Evolutionary conservation across 129 eudicot species (phyloP), one percentile per base, ranked within the genome.

Genomic region (Saposhnikovia divaricata): DNA sequence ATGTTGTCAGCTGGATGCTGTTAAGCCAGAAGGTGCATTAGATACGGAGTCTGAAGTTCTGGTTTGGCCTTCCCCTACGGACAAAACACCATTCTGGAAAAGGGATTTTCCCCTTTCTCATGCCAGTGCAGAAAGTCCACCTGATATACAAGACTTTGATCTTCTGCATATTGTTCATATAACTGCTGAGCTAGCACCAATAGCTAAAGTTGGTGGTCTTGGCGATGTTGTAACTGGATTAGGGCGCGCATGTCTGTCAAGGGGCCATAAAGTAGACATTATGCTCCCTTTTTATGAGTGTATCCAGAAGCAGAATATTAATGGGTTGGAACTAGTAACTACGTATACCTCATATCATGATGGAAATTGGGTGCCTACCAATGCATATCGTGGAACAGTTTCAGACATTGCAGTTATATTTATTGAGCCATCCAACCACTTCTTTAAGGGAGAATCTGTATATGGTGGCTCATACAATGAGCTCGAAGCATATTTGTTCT

Each of bases 221-320:
- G 98, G 96, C 76, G 98, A 93, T 81, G 98, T 93, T 28, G 96
- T 93, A 70, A 90, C 96, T 39, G 98, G 98, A 23, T 84, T 93
- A 63, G 93, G 92, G 72, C 92, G 96, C 45, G 91, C 98, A 6
- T 93, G 98, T 80, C 81, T 90, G 72, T 61, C 73, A 15, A 90
- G 93, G 77, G 98, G 93, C 68, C 98, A 93, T 87, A 86, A 88
- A 83, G 93, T 93, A 77, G 89, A 90, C 27, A 87, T 93, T 11
- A 90, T 90, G 91, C 88, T 90, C 83, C 98, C 98, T 72, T 90
- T 93, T 85, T 93, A 93, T 75, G 96, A 93, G 77, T 93, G 98
- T 78, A 89, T 93, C 75, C 85, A 74, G 69, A 90, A 89, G 86
- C 83, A 87, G 50, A 82, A 85, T 66, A 81, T 93, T 76, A 81